Evolutionary conservation across 352 stramenopile genomes (phyloP).

Genomic region (Globisporangium megalacanthum): DNA sequence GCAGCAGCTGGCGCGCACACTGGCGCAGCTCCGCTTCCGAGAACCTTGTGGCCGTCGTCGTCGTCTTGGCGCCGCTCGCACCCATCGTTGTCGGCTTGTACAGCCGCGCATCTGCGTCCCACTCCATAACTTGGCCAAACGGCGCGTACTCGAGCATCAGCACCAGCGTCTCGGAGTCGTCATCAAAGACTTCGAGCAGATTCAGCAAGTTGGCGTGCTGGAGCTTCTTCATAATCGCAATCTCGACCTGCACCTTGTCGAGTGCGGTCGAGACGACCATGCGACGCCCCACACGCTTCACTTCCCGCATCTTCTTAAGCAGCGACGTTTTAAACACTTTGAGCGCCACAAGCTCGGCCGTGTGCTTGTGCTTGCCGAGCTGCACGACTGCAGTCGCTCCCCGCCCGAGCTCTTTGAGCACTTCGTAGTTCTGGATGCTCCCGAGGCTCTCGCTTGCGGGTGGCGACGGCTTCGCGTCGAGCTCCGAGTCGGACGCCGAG

Average conservation of each 20-base stretch:
- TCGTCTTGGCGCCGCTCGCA: neutral
- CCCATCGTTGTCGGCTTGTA: slow-evolving; percentile 31
- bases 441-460: slow-evolving; percentile 9
- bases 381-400: slow-evolving; percentile 78
- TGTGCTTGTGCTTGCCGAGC: slow-evolving; percentile 55
- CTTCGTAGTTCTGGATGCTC: slow-evolving; percentile 74
- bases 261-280: slow-evolving; percentile 86
- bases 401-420: slow-evolving; percentile 73
- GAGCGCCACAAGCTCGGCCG: slow-evolving; percentile 58
- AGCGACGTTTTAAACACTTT: slow-evolving; percentile 87
- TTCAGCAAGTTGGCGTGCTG: slow-evolving; percentile 73
- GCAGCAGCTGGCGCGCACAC: slow-evolving; percentile 67
- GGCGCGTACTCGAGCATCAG: slow-evolving; percentile 84
- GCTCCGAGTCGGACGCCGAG: neutral
- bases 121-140: slow-evolving; percentile 82
- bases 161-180: slow-evolving; percentile 78
- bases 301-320: slow-evolving; percentile 81
- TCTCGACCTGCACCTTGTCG: slow-evolving; percentile 85
- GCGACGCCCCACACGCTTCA: slow-evolving; percentile 69
- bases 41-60: slow-evolving; percentile 17
- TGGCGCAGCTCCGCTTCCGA: slow-evolving; percentile 45
- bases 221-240: slow-evolving; percentile 89
- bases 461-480: neutral
- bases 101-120: slow-evolving; percentile 42
- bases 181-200: slow-evolving; percentile 78